Percentiles rank a stretch among this genome's conserved stretches.
These are phyloP conservation scores for Starmerella stellata DNA, from an alignment of 805 yeast species.

Conservation along the genomic window DNA sequence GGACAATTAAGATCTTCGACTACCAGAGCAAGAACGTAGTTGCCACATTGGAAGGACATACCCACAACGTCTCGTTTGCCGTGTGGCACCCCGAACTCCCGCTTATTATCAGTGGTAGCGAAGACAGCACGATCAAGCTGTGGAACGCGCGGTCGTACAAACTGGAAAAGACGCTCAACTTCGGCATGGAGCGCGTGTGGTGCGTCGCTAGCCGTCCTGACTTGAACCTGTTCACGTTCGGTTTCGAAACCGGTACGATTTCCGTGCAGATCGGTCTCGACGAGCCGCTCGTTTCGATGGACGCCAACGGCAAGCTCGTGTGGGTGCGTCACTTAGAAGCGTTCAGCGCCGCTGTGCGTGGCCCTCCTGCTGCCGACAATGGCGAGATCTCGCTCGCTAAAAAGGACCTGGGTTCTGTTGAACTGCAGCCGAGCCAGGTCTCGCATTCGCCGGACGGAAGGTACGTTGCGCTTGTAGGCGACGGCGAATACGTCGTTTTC, in stretches of 20 bases:
- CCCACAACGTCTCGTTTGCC: slow-evolving; percentile 89
- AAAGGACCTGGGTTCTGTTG: slow-evolving; percentile 87
- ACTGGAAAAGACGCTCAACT: slow-evolving; percentile 76
- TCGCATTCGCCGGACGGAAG: slow-evolving; percentile 94
- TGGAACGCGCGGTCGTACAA: slow-evolving; percentile 94
- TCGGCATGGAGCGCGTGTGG: slow-evolving; percentile 94
- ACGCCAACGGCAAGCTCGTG: slow-evolving; percentile 73
- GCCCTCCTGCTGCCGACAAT: slow-evolving; percentile 26
- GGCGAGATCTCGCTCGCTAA: slow-evolving; percentile 43
- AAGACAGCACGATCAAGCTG: slow-evolving; percentile 81
- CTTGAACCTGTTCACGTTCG: slow-evolving; percentile 68
- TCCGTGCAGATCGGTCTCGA: slow-evolving; percentile 81
- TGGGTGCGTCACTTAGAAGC: slow-evolving; percentile 87
- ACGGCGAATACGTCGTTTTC: slow-evolving; percentile 89
- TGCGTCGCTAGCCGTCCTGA: slow-evolving; percentile 62
- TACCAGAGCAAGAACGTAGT: slow-evolving; percentile 93
- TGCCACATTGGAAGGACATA: slow-evolving; percentile 85
- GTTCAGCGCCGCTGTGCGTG: slow-evolving; percentile 49
- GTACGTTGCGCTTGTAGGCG: slow-evolving; percentile 92
- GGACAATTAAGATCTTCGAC: slow-evolving; percentile 81
- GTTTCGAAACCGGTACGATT: slow-evolving; percentile 89
- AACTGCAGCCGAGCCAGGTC: slow-evolving; percentile 74
- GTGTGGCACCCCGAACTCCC: slow-evolving; percentile 97
- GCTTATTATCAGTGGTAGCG: slow-evolving; percentile 84
- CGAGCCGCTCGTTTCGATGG: slow-evolving; percentile 87